Base-by-base conservation (phyloP, 192 early-diverging fungal genomes). In the Umbelopsis vinacea region DNA sequence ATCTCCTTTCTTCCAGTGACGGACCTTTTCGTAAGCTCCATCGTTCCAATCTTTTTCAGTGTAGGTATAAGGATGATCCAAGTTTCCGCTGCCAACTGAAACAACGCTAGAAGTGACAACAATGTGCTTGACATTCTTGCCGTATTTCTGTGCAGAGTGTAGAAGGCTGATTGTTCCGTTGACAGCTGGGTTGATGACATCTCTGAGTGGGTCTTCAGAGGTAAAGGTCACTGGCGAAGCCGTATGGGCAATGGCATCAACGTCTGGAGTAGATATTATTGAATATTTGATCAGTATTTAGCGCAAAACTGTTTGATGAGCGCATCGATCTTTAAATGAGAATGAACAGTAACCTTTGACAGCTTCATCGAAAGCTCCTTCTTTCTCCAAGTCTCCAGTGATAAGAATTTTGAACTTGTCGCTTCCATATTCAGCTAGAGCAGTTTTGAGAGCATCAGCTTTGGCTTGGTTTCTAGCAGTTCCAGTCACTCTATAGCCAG, bases 91-190 rank as follows among this genome's bases (percentile, higher is more conserved):
- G 14, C 4, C 19, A 47, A 40, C 1, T 15, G 81, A 71, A 10
- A 74, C 84, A 26, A 75, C 19, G 24, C 83, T 85, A 0, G 81
- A 81, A 6, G 84, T 86, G 10, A 85, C 47, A 35, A 86, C 83
- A 22, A 86, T 73, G 38, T 79, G 83, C 45, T 75, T 74, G 23
- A 86, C 76, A 22, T 46, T 50, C 29, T 40, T 63, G n/a, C 66
- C 71, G 46, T 73, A 35, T 23, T 26, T 63, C 21, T 71, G 48
- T 0, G 78, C 79, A n/a, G 82, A 55, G 10, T 76, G 33, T 17
- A 86, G 71, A 46, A 86, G 38, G 24, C 70, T 81, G 9, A 81
- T 40, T 12, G 85, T 86, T 21, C 85, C 85, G 3, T 79, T 19
- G 7, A 85, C 74, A 17, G 85, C 85, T 14, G 85, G 85, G 22